Conservation (phyloP, 139 green algal genomes). For the Chlamydomonas incerta region DNA sequence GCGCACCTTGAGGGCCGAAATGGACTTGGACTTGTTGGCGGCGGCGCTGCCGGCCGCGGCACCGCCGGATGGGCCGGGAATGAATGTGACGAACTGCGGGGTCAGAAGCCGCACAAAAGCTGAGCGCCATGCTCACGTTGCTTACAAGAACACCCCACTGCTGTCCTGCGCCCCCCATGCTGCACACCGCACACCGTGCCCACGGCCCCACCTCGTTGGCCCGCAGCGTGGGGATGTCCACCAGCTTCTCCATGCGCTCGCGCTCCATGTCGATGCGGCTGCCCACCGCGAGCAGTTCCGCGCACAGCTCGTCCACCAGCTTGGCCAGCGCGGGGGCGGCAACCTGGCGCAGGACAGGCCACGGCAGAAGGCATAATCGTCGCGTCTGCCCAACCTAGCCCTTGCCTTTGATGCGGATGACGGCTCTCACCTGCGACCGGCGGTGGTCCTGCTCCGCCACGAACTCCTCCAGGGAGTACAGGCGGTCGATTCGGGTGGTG, state of each 20-base stretch:
- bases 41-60: neutral
- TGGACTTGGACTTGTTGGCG: constrained; percentile 1
- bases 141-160: too few species aligned
- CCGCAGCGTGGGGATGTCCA: constrained; percentile 8
- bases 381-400: too few species aligned
- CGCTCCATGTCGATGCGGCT: constrained; percentile 35
- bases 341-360: too few species aligned
- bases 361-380: too few species aligned
- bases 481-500: constrained; percentile 44
- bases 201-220: neutral
- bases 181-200: too few species aligned
- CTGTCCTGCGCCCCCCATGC: too few species aligned
- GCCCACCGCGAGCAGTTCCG: constrained; percentile 28
- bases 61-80: neutral
- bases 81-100: constrained; percentile 20
- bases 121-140: too few species aligned
- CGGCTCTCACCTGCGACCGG: constrained; percentile 4
- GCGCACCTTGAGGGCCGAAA: constrained; percentile 20
- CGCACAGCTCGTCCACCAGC: constrained; percentile 15
- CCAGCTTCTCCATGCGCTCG: constrained; percentile 42
- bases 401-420: too few species aligned
- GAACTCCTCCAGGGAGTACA: constrained; percentile 59
- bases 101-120: too few species aligned
- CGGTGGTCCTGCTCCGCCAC: constrained; percentile 51
- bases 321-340: constrained; percentile 17